phyloP scores from a whole-genome alignment of 306 rosid genomes.

The Prunus padus region DNA sequence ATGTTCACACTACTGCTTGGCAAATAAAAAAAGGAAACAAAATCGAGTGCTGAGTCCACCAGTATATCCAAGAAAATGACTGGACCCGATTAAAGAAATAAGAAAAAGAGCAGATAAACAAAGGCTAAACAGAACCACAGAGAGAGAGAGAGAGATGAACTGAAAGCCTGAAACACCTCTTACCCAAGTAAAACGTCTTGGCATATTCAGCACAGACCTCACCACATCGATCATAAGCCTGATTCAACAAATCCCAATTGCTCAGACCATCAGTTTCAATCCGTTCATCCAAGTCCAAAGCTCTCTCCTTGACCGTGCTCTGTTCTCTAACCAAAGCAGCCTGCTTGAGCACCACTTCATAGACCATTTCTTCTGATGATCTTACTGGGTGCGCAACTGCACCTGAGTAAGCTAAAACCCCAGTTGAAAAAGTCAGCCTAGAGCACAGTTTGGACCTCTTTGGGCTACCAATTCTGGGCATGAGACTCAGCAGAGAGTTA shows the following conservation, averaged over 20 bases:
- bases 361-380: slow-evolving; percentile 83
- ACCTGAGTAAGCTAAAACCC: slow-evolving; percentile 48
- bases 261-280: slow-evolving; percentile 36
- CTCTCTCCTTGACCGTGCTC: slow-evolving; percentile 23
- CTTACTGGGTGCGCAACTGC: slow-evolving; percentile 59
- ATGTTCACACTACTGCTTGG: not conserved
- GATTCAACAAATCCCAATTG: slow-evolving; percentile 57
- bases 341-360: slow-evolving; percentile 84
- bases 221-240: slow-evolving; percentile 85
- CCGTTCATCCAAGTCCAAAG: slow-evolving; percentile 33
- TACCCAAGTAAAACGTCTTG: slow-evolving; percentile 89
- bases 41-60: not conserved
- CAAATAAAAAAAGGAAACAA: not conserved
- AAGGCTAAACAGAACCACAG: slow-evolving; percentile 2
- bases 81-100: not conserved
- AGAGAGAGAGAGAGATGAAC: not conserved
- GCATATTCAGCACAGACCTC: slow-evolving; percentile 98
- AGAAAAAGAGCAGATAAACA: slow-evolving; percentile 3
- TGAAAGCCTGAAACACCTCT: not conserved
- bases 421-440: slow-evolving; percentile 39
- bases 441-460: slow-evolving; percentile 42
- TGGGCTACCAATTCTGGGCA: slow-evolving; percentile 31
- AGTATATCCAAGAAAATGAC: slow-evolving; percentile 15
- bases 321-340: slow-evolving; percentile 71
- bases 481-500: slow-evolving; percentile 37